phyloP scores from a whole-genome alignment of 495 filamentous ascomycete genomes.

The Darksidea phi region DNA sequence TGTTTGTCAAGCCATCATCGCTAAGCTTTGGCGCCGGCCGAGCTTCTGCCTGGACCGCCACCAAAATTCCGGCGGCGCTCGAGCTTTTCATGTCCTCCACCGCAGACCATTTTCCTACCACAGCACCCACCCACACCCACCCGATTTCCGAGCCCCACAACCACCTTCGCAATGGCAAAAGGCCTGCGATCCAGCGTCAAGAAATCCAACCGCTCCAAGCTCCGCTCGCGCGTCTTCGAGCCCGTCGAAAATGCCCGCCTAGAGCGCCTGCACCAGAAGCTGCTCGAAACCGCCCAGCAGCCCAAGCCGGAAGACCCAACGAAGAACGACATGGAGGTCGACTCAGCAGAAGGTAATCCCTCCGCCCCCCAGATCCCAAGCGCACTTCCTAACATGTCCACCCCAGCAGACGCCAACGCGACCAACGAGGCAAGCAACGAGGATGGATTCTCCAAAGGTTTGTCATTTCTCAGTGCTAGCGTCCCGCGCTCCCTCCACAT shows the following conservation, averaged over 20 bases:
- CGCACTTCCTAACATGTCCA: neutral
- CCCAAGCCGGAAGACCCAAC: constrained; percentile 51
- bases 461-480: constrained; percentile 18
- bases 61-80: neutral
- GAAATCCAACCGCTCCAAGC: constrained; percentile 73
- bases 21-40: neutral
- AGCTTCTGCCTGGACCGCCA: constrained; percentile 6
- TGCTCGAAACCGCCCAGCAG: constrained; percentile 70
- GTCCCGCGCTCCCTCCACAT: constrained; percentile 19
- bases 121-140: neutral
- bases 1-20: neutral
- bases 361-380: neutral
- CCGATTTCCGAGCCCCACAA: neutral
- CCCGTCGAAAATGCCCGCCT: constrained; percentile 73
- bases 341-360: constrained; percentile 28
- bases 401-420: constrained; percentile 3
- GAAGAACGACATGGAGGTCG: constrained; percentile 42
- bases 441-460: constrained; percentile 30
- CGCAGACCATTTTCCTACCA: constrained; percentile 2
- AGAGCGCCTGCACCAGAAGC: constrained; percentile 74
- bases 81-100: neutral
- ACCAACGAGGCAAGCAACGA: constrained; percentile 7
- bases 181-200: constrained; percentile 68
- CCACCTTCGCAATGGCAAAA: constrained; percentile 68
- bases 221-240: constrained; percentile 75